Evolutionary conservation across 2,329 filamentous ascomycete species (phyloP).

Genomic region (Alternaria incomplexa): DNA sequence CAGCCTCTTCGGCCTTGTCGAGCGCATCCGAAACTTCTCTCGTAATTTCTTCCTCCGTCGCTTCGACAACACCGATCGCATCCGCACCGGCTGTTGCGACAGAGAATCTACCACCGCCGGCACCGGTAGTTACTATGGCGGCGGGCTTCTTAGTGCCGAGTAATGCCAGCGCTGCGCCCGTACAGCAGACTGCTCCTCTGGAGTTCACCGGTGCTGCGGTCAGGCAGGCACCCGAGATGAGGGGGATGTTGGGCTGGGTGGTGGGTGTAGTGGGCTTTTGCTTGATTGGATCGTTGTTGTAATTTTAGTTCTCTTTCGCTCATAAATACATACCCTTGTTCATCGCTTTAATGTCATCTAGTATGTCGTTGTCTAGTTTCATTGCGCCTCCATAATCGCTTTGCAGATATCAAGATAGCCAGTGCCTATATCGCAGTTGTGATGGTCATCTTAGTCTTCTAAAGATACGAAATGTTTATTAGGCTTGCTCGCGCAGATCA

Average conservation of each 20-base stretch:
- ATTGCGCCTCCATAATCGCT: too few species aligned
- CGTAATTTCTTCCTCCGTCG: not conserved
- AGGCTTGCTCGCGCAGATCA: too few species aligned
- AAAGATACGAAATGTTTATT: too few species aligned
- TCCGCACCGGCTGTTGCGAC: not conserved
- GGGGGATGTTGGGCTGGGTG: not conserved
- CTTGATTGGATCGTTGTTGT: not conserved
- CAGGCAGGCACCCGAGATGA: not conserved
- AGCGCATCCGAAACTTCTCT: not conserved
- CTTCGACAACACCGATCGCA: not conserved
- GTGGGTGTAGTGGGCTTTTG: not conserved
- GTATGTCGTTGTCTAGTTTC: too few species aligned
- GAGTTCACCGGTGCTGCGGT: constrained; percentile 6
- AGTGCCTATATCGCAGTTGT: too few species aligned
- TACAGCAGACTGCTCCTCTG: not conserved
- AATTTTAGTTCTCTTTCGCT: not conserved
- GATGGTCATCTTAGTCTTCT: too few species aligned
- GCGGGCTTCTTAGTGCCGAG: constrained; percentile 3
- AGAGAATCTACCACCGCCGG: not conserved
- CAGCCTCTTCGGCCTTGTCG: not conserved
- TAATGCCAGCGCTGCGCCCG: constrained; percentile 1
- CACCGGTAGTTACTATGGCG: constrained; percentile 6
- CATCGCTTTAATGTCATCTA: too few species aligned
- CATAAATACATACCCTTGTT: too few species aligned
- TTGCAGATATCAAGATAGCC: too few species aligned